Evolutionary conservation across 768 basidiomycete species (phyloP).

Genomic region (Lactarius akahatsu): DNA sequence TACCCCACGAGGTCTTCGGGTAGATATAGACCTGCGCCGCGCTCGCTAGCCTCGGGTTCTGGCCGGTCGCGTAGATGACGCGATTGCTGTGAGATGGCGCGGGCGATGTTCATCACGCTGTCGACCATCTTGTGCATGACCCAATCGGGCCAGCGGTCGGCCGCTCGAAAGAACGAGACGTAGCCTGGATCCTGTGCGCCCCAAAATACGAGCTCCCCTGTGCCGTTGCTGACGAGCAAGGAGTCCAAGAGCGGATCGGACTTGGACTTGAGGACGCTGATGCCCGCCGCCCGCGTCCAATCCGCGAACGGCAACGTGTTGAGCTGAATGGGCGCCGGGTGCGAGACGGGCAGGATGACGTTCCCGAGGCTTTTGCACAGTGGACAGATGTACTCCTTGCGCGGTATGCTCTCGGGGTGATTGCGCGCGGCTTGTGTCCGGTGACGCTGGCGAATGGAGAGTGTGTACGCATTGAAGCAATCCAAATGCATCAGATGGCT

Average conservation of each 20-base stretch:
- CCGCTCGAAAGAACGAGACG: constrained; percentile 50
- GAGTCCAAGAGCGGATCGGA: constrained; percentile 71
- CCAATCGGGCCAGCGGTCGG: constrained; percentile 51
- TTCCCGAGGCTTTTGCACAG: constrained; percentile 97
- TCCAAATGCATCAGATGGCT: constrained; percentile 97
- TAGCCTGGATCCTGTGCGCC: constrained; percentile 78
- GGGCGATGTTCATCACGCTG: constrained; percentile 75
- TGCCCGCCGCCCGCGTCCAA: constrained; percentile 88
- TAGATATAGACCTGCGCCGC: constrained; percentile 84
- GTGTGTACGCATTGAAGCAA: constrained; percentile 89
- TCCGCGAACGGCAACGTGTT: constrained; percentile 72
- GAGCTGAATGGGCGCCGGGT: constrained; percentile 47
- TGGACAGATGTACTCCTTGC: constrained; percentile 95
- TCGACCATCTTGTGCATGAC: constrained; percentile 82
- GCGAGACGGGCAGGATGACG: constrained; percentile 80
- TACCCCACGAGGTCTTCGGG: constrained; percentile 91
- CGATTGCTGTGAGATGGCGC: constrained; percentile 81
- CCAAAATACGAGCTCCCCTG: constrained; percentile 90
- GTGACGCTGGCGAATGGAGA: constrained; percentile 85
- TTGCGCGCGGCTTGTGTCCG: constrained; percentile 85
- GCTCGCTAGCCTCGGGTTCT: constrained; percentile 68
- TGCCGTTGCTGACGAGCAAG: constrained; percentile 73
- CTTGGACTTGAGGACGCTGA: constrained; percentile 82
- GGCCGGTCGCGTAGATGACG: constrained; percentile 75
- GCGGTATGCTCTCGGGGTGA: constrained; percentile 91